Evolutionary conservation across 306 rosid species (phyloP).

Genomic region (Medicago arabica): DNA sequence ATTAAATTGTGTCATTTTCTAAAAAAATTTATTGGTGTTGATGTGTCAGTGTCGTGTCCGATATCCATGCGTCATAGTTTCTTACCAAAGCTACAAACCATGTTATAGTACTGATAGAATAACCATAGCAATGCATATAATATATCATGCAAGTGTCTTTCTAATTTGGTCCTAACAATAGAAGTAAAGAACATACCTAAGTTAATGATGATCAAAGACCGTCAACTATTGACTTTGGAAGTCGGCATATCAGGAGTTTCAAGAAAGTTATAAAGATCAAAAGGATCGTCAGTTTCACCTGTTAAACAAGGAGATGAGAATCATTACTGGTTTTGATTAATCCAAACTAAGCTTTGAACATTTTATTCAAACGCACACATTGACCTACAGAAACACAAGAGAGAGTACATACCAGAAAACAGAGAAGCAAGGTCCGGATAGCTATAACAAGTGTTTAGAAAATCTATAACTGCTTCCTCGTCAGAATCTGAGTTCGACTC

Average conservation of each 20-base stretch:
- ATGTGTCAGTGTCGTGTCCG: too few relatives aligned
- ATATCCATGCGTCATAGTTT: too few relatives aligned
- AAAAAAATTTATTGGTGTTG: too few relatives aligned
- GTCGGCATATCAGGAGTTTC: not conserved
- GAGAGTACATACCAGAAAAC: slow-evolving; percentile 68
- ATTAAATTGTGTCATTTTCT: too few relatives aligned
- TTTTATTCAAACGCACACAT: slow-evolving; percentile 15
- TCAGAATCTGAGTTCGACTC: slow-evolving; percentile 67
- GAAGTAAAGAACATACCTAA: slow-evolving; percentile 38
- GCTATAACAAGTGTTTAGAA: slow-evolving; percentile 48
- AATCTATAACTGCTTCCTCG: slow-evolving; percentile 61
- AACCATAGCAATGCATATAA: not conserved
- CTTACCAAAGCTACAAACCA: too few relatives aligned
- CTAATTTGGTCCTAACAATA: slow-evolving; percentile 27
- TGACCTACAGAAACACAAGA: slow-evolving; percentile 24
- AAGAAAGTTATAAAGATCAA: slow-evolving; percentile 40
- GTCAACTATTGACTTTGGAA: too few relatives aligned
- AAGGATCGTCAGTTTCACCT: slow-evolving; percentile 85
- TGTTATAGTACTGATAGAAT: too few relatives aligned
- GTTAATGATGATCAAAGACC: slow-evolving; percentile 16
- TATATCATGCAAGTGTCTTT: not conserved
- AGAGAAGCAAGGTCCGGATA: slow-evolving; percentile 66
- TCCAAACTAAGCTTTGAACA: slow-evolving; percentile 6
- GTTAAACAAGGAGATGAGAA: slow-evolving; percentile 40
- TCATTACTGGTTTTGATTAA: slow-evolving; percentile 10